Evolutionary conservation across 164 flowering plant species (phyloP).

Genomic region (Cinnamomum chago): DNA sequence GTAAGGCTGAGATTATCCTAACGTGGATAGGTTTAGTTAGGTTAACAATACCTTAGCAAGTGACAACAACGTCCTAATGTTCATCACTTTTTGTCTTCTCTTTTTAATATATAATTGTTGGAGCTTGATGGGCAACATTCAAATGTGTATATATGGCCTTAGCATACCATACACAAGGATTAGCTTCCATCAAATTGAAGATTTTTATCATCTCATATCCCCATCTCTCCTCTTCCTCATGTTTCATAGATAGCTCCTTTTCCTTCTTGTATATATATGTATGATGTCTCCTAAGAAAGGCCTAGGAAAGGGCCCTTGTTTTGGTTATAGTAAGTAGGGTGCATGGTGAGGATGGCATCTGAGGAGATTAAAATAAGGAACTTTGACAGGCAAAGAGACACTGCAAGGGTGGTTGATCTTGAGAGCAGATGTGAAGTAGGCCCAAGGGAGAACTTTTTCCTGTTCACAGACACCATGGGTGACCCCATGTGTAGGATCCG

Average conservation of each 20-base stretch:
- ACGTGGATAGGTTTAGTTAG: not conserved
- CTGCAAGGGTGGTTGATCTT: conserved; percentile 43
- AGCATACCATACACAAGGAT: not conserved
- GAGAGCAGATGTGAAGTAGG: conserved; percentile 66
- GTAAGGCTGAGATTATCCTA: conserved; percentile 14
- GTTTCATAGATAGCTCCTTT: not conserved
- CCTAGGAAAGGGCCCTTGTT: not conserved
- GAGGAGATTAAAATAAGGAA: conserved; percentile 37
- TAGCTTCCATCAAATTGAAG: not conserved
- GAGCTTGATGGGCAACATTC: conserved; percentile 1
- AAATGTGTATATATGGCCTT: not conserved
- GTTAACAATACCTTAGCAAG: not conserved
- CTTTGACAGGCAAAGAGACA: conserved; percentile 37
- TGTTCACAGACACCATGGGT: conserved; percentile 61
- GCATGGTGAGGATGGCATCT: conserved; percentile 18
- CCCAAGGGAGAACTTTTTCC: conserved; percentile 29
- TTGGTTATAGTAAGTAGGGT: not conserved
- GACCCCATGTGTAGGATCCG: conserved; percentile 76
- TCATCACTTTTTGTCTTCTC: not conserved
- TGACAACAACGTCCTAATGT: not conserved
- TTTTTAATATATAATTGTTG: not conserved
- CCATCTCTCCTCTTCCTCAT: not conserved
- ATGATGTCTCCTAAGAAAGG: not conserved
- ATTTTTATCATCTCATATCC: not conserved
- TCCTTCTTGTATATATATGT: not conserved